Conservation (phyloP, 768 basidiomycete species). For the Kwoniella sp. region DNA sequence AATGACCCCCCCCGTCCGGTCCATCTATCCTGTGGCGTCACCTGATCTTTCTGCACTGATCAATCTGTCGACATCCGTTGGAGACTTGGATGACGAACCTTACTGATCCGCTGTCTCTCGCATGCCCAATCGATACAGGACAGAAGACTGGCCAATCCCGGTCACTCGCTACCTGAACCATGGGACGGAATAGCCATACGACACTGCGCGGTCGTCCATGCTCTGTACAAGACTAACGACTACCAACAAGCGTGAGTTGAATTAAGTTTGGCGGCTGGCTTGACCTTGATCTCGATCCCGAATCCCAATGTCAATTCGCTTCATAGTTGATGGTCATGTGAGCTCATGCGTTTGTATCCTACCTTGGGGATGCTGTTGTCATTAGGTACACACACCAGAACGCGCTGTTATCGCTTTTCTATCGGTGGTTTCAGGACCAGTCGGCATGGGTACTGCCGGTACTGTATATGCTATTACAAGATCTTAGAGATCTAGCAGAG, state of each 20-base stretch:
- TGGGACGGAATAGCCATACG: conserved; percentile 49
- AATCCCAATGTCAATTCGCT: too few relatives aligned
- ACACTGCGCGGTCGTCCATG: conserved; percentile 48
- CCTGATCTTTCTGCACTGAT: background rate
- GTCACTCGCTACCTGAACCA: conserved; percentile 44
- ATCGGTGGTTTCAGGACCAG: conserved; percentile 76
- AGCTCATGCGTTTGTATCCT: too few relatives aligned
- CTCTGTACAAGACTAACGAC: conserved; percentile 29
- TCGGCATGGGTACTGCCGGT: conserved; percentile 85
- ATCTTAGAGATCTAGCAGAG: conserved; percentile 80
- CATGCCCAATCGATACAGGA: conserved; percentile 24
- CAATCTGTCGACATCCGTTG: background rate
- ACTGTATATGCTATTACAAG: conserved; percentile 76
- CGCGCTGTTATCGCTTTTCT: conserved; percentile 64
- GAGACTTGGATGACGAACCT: background rate
- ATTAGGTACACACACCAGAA: conserved; percentile 48
- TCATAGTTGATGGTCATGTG: too few relatives aligned
- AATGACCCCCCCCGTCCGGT: too few relatives aligned
- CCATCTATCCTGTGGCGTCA: too few relatives aligned
- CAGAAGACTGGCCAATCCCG: conserved; percentile 37
- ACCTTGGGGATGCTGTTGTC: background rate
- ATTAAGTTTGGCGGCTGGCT: background rate
- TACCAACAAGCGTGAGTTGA: conserved; percentile 45
- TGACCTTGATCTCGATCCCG: background rate
- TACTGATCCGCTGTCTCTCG: background rate